A percentile compares a stretch with the other conserved stretches of the same genome.
Evolutionary conservation across 2,329 filamentous ascomycete species (phyloP).

Genomic region (Phaeosphaeria sp.): DNA sequence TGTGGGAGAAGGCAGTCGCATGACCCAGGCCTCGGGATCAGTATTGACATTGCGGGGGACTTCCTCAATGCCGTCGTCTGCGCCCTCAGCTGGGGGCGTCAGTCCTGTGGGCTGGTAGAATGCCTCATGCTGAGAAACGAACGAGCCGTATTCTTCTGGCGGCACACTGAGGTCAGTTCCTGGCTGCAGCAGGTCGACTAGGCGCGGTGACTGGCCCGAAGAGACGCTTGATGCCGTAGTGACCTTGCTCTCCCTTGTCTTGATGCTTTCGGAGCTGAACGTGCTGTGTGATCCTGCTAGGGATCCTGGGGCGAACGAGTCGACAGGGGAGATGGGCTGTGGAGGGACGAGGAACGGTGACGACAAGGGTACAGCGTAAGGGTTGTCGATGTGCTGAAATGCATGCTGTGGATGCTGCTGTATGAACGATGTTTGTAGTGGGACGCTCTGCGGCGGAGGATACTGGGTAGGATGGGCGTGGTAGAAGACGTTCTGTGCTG

Average conservation of each 20-base stretch:
- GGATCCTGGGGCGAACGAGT: slow-evolving; percentile 44
- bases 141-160: slow-evolving; percentile 46
- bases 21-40: slow-evolving; percentile 44
- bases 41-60: slow-evolving; percentile 54
- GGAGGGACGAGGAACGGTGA: slow-evolving; percentile 34
- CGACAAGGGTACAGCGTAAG: slow-evolving; percentile 19
- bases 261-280: slow-evolving; percentile 45
- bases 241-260: slow-evolving; percentile 29
- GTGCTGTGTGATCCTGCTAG: slow-evolving; percentile 45
- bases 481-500: slow-evolving; percentile 18
- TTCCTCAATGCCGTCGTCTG: slow-evolving; percentile 63
- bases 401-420: slow-evolving; percentile 9
- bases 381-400: slow-evolving; percentile 10
- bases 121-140: slow-evolving; percentile 42
- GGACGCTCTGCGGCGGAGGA: slow-evolving; percentile 12
- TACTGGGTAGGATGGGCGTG: slow-evolving; percentile 13
- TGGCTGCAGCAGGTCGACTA: slow-evolving; percentile 58
- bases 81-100: slow-evolving; percentile 35
- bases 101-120: slow-evolving; percentile 42
- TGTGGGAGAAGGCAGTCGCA: slow-evolving; percentile 47
- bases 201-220: slow-evolving; percentile 56
- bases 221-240: slow-evolving; percentile 46
- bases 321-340: slow-evolving; percentile 36
- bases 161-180: slow-evolving; percentile 56
- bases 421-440: slow-evolving; percentile 15